Conservation (phyloP, 345 rosid genomes). For the Salix udensis region DNA sequence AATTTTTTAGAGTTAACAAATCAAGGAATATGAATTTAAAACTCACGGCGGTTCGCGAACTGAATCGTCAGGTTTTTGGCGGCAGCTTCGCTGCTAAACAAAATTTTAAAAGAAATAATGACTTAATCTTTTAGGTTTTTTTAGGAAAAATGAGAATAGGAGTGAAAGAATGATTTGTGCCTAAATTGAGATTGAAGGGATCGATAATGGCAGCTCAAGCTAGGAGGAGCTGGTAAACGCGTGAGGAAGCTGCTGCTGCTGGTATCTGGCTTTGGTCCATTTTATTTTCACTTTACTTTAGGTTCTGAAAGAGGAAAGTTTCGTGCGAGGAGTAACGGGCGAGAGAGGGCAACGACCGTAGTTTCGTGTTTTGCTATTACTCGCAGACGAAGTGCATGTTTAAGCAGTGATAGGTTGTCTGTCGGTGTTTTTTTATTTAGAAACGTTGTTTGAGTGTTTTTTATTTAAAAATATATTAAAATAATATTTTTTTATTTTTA, state of each 20-base stretch:
- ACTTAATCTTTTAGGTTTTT: neutral
- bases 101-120: neutral
- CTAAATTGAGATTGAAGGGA: conserved; percentile 87
- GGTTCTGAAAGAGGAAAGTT: neutral
- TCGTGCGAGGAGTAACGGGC: too few relatives aligned
- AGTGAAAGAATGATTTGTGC: conserved; percentile 35
- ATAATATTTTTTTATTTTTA: too few relatives aligned
- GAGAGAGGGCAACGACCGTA: too few relatives aligned
- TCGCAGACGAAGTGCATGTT: too few relatives aligned
- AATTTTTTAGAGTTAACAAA: neutral
- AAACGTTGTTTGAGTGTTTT: too few relatives aligned
- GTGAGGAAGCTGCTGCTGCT: conserved; percentile 33
- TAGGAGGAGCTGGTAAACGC: conserved; percentile 70
- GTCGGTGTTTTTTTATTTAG: too few relatives aligned
- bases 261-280: conserved; percentile 86
- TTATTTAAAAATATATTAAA: too few relatives aligned
- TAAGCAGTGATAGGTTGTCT: too few relatives aligned
- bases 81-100: conserved; percentile 56
- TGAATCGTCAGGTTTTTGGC: conserved; percentile 75
- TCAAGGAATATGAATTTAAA: neutral
- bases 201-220: conserved; percentile 72
- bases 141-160: neutral
- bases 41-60: conserved; percentile 75
- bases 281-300: neutral
- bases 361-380: too few relatives aligned